A percentile compares a stretch with the other conserved stretches of the same genome.
Evolutionary conservation across 2,329 filamentous ascomycete genomes (phyloP).

Genomic region (Sclerotiophoma versabilis): DNA sequence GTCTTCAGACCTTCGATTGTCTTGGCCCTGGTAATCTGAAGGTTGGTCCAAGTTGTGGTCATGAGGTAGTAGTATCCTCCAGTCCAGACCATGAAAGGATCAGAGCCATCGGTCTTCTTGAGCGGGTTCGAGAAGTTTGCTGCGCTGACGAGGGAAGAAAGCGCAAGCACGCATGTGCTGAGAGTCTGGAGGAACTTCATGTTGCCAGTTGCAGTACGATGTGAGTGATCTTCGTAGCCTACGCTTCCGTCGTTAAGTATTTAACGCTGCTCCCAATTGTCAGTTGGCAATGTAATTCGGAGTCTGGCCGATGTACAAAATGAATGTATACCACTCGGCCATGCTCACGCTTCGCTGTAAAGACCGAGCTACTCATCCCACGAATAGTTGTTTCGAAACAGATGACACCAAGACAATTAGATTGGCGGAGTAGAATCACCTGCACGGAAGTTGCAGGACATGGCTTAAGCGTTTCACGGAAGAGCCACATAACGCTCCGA

Average conservation of each 20-base stretch:
- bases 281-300: neutral
- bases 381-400: slow-evolving; percentile 1
- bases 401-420: slow-evolving; percentile 14
- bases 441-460: neutral
- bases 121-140: slow-evolving; percentile 62
- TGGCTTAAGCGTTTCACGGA: neutral
- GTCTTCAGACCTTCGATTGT: slow-evolving; percentile 65
- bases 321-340: neutral
- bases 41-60: slow-evolving; percentile 63
- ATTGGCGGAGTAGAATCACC: neutral
- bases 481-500: slow-evolving; percentile 10
- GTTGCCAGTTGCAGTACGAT: neutral
- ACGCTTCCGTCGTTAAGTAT: neutral
- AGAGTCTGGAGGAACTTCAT: slow-evolving; percentile 28
- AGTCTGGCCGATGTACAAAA: slow-evolving; percentile 7
- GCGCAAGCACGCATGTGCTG: slow-evolving; percentile 20
- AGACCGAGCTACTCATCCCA: neutral
- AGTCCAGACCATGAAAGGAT: slow-evolving; percentile 61
- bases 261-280: neutral
- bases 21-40: slow-evolving; percentile 62
- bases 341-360: neutral
- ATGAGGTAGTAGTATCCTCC: slow-evolving; percentile 66
- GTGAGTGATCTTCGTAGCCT: neutral
- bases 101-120: slow-evolving; percentile 58
- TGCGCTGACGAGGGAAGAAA: slow-evolving; percentile 35